Evolutionary conservation across 352 stramenopile species (phyloP).

Genomic region (Phytophthora sp.): DNA sequence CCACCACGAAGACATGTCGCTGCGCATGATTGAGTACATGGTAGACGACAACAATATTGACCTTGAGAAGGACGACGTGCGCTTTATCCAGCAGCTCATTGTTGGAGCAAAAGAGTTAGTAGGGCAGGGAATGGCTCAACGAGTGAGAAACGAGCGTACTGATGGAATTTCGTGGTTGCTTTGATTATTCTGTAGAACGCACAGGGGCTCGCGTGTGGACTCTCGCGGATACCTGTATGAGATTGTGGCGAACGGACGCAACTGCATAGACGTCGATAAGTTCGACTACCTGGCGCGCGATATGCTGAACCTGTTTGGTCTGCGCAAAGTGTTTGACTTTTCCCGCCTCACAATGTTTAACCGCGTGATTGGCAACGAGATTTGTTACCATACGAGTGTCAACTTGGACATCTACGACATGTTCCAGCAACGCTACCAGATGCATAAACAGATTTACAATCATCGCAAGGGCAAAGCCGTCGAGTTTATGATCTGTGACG

Average conservation of each 20-base stretch:
- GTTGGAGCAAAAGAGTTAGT: constrained; percentile 77
- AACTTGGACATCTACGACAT: constrained; percentile 90
- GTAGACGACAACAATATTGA: constrained; percentile 85
- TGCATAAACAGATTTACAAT: constrained; percentile 92
- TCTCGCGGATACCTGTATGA: constrained; percentile 87
- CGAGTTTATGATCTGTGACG: constrained; percentile 92
- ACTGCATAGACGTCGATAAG: constrained; percentile 93
- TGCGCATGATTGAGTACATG: constrained; percentile 82
- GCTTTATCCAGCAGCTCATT: constrained; percentile 84
- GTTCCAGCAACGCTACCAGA: constrained; percentile 90
- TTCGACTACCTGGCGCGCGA: constrained; percentile 92
- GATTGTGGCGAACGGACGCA: constrained; percentile 91
- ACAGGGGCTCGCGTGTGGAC: constrained; percentile 57
- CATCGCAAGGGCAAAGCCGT: constrained; percentile 90
- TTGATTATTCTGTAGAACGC: constrained; percentile 49
- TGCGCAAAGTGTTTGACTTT: constrained; percentile 82
- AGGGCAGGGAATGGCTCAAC: background rate
- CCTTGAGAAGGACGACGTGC: constrained; percentile 65
- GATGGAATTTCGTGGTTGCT: no score
- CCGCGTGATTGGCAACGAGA: constrained; percentile 85
- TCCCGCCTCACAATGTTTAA: constrained; percentile 83
- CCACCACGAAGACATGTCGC: constrained; percentile 86
- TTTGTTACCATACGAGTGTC: constrained; percentile 91
- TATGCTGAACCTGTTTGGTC: constrained; percentile 86
- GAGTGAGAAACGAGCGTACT: no score